Conservation (phyloP, 805 yeast genomes). For the Yarrowia porcina region DNA sequence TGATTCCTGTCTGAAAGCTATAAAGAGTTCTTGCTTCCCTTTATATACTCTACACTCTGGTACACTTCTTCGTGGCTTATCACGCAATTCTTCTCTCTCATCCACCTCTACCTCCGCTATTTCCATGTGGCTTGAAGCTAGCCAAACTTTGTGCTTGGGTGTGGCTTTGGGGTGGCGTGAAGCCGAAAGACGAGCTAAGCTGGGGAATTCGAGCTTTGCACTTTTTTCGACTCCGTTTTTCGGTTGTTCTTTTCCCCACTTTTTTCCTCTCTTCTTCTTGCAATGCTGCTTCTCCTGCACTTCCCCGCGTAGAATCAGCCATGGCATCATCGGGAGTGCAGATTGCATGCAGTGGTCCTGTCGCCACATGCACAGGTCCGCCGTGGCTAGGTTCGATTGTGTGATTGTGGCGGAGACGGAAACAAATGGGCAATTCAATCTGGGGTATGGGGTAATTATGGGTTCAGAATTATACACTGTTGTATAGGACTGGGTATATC, state of each 20-base stretch:
- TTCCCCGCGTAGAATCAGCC: too few relatives aligned
- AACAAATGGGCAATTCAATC: not conserved
- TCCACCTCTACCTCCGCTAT: conserved; percentile 19
- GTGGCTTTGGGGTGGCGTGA: too few relatives aligned
- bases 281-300: too few relatives aligned
- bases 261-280: not conserved
- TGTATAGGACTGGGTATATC: too few relatives aligned
- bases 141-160: conserved; percentile 18
- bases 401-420: conserved; percentile 1
- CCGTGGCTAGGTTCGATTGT: conserved; percentile 2
- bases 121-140: conserved; percentile 24
- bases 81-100: not conserved
- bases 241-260: not conserved
- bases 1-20: too few relatives aligned
- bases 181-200: too few relatives aligned
- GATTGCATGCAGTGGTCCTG: conserved; percentile 15
- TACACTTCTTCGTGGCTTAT: conserved; percentile 13
- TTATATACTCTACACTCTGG: too few relatives aligned
- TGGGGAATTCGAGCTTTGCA: too few relatives aligned
- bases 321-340: conserved; percentile 13
- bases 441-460: not conserved
- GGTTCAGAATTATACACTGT: too few relatives aligned
- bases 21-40: too few relatives aligned
- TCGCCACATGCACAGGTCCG: conserved; percentile 4
- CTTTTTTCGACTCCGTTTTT: not conserved